phyloP scores from a whole-genome alignment of 2,329 filamentous ascomycete species.

The Juglanconis oblonga region DNA sequence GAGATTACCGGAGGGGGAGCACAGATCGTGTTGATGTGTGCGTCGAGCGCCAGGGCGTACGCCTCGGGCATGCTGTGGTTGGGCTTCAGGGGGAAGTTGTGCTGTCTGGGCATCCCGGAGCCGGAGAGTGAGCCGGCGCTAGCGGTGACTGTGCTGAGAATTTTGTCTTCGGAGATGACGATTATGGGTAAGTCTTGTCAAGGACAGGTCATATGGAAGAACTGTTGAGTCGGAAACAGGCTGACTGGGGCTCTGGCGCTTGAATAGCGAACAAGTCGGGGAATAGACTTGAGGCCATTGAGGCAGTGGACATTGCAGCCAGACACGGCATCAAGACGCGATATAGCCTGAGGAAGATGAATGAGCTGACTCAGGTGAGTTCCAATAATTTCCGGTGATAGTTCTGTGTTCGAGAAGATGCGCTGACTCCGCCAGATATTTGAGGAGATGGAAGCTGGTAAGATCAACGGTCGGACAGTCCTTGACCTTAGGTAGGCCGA shows the following conservation, averaged over 20 bases:
- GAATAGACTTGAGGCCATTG: slow-evolving; percentile 1
- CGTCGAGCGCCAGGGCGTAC: not conserved
- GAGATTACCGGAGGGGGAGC: slow-evolving; percentile 27
- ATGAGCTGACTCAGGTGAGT: not conserved
- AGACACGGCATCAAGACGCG: slow-evolving; percentile 3
- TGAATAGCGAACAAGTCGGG: not conserved
- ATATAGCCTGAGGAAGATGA: not conserved
- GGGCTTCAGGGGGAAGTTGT: not conserved
- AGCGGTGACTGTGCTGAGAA: not conserved
- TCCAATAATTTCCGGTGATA: not conserved
- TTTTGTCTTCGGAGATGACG: not conserved
- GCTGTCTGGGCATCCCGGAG: not conserved
- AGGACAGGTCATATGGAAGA: not conserved
- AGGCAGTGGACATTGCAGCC: not conserved
- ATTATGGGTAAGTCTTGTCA: not conserved
- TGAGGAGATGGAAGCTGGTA: not conserved
- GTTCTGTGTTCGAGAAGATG: not conserved
- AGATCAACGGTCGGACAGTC: not conserved
- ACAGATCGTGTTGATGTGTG: slow-evolving; percentile 10
- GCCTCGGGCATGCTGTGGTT: not conserved
- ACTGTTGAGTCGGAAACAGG: not conserved
- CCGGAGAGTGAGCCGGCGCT: not conserved
- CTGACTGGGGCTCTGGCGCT: not conserved
- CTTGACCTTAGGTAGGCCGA: not conserved
- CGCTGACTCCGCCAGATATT: not conserved